phyloP scores from a whole-genome alignment of 129 eudicot species.

The Lactuca sativa region DNA sequence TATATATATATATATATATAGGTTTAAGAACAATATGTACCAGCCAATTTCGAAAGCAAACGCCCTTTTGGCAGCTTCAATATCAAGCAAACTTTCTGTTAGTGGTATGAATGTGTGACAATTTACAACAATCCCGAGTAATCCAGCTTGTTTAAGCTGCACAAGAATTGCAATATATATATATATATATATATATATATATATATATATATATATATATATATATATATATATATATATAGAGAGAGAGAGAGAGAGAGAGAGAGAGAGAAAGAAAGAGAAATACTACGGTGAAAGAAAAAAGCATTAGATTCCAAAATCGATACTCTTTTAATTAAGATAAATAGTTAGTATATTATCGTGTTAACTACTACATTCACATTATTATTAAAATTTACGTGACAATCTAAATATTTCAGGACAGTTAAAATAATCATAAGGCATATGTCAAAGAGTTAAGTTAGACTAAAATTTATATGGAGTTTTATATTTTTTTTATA shows the following conservation, averaged over 20 bases:
- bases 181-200: too few relatives aligned
- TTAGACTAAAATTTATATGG: too few relatives aligned
- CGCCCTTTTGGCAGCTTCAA: slow-evolving; percentile 60
- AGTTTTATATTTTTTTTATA: too few relatives aligned
- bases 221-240: too few relatives aligned
- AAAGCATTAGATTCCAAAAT: not conserved
- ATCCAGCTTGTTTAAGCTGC: slow-evolving; percentile 58
- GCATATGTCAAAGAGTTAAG: too few relatives aligned
- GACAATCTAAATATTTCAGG: too few relatives aligned
- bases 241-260: too few relatives aligned
- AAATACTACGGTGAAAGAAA: not conserved
- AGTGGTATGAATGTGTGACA: slow-evolving; percentile 54
- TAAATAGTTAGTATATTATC: too few relatives aligned
- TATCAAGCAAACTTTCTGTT: slow-evolving; percentile 38
- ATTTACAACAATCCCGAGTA: slow-evolving; percentile 40
- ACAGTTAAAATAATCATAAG: too few relatives aligned
- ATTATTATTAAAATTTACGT: not conserved
- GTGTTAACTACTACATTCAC: not conserved
- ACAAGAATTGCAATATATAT: not conserved
- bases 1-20: too few relatives aligned
- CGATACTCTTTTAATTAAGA: not conserved
- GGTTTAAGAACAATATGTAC: slow-evolving; percentile 20
- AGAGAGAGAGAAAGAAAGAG: not conserved
- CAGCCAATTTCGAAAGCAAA: slow-evolving; percentile 59
- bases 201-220: too few relatives aligned